Evolutionary conservation across 768 basidiomycete genomes (phyloP).

Genomic region (Candolleomyces aberdarensis): DNA sequence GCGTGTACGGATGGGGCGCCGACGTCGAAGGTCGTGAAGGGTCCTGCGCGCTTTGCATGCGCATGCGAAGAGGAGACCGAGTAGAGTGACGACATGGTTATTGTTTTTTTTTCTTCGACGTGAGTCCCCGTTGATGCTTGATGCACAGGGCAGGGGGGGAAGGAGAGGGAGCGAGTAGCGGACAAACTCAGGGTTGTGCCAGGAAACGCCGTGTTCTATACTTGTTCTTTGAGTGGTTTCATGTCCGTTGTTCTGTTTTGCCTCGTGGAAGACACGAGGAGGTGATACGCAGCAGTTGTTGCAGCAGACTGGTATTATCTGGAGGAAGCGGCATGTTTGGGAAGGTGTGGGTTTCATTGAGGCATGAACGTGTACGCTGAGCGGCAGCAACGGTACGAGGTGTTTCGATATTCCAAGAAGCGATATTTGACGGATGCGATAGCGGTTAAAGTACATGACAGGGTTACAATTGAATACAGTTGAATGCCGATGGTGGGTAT

Average conservation of each 20-base stretch:
- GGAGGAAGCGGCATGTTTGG: neutral
- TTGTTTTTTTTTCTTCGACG: neutral
- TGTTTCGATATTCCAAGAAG: too few species aligned
- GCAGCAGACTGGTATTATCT: neutral
- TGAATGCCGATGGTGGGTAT: too few species aligned
- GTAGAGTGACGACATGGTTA: neutral
- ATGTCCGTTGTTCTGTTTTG: too few species aligned
- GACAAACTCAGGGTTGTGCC: neutral
- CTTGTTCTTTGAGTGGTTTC: too few species aligned
- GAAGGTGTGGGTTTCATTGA: neutral
- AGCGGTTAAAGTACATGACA: too few species aligned
- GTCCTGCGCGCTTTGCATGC: neutral
- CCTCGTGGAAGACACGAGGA: too few species aligned
- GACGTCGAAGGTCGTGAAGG: neutral
- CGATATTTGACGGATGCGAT: too few species aligned
- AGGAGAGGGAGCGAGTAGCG: too few species aligned
- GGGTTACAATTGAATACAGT: too few species aligned
- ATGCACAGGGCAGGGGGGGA: neutral
- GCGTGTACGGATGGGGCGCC: constrained; percentile 8
- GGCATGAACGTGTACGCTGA: too few species aligned
- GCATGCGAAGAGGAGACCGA: neutral
- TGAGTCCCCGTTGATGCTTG: neutral
- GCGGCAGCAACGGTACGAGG: too few species aligned
- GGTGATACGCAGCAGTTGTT: neutral
- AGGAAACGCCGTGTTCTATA: neutral